Base-by-base conservation (phyloP, 208 protist species). In the Leishmania lainsoni region DNA sequence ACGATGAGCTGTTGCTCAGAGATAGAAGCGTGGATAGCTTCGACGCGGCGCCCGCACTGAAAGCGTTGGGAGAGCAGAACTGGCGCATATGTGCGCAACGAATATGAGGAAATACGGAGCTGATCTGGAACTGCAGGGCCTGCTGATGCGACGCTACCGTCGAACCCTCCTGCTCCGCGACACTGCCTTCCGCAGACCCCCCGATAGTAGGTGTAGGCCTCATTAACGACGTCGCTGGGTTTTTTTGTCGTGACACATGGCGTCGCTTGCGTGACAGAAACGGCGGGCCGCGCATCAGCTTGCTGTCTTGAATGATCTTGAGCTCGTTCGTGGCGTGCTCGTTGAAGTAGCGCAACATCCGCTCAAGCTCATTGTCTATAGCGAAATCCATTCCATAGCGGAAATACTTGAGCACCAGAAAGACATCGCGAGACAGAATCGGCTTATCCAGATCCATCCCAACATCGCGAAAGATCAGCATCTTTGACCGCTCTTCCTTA, bases 391-490 rank as follows among this genome's bases (percentile, higher is more conserved):
- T 89, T 22, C 94, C 94, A 79, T 96, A 95, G 3, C 89, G 86
- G 70, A 97, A 97, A 80, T 97, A 97, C 83, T 97, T 97, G 63
- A 93, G 87, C 0, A 97, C 83, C 32, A 97, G 86, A 77, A 97
- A 93, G 20, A 97, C 88, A 81, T 97, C 94, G 32, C 94, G 91
- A 14, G 94, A 97, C 4, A 97, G 82, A 81, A 97, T 96, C 3
- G 94, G 92, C 73, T 95, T 96, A 69, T 97, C 94, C 5, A 97
- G 81, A 69, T 97, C 92, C 94, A 97, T 97, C 22, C 94, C 92
- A 35, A 97, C 94, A 81, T 97, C 92, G 39, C 94, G 86, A 66
- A 97, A 97, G 6, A 97, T 85, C 52, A 97, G 83, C 87, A 97
- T 90, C 51, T 93, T 87, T 29, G 85, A 81, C 54, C 94, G 86